Conservation (phyloP, 2,329 filamentous ascomycete genomes). For the Akanthomyces muscarius region DNA sequence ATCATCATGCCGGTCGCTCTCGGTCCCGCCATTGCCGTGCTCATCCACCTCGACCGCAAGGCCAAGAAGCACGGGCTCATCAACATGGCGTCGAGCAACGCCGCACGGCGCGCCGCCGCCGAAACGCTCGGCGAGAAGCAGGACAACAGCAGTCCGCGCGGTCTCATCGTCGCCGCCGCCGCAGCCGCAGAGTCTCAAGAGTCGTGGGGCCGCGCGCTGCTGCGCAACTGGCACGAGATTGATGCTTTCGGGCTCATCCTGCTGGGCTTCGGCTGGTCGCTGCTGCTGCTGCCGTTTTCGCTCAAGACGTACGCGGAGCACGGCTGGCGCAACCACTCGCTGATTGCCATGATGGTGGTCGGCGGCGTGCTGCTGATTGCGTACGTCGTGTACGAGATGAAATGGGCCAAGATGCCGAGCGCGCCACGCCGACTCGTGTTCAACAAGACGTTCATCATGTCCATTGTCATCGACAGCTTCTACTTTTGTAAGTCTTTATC, state of each 20-base stretch:
- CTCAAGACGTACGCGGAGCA: constrained; percentile 41
- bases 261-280: constrained; percentile 50
- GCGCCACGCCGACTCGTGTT: constrained; percentile 26
- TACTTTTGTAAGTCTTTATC: constrained; percentile 23
- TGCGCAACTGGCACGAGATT: constrained; percentile 47
- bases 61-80: constrained; percentile 50
- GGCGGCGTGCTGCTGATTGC: constrained; percentile 33
- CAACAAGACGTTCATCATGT: constrained; percentile 31
- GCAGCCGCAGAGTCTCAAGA: constrained; percentile 19
- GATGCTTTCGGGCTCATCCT: constrained; percentile 56
- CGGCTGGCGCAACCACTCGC: constrained; percentile 38
- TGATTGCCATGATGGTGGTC: constrained; percentile 41
- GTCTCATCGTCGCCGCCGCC: constrained; percentile 20
- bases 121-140: constrained; percentile 21
- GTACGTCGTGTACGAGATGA: constrained; percentile 35
- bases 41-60: constrained; percentile 55
- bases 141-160: constrained; percentile 20
- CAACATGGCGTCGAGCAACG: constrained; percentile 35
- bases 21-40: constrained; percentile 51
- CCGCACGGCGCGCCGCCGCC: constrained; percentile 19
- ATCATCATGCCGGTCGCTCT: constrained; percentile 57
- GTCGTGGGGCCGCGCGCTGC: constrained; percentile 24
- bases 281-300: constrained; percentile 62
- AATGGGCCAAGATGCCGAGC: constrained; percentile 26
- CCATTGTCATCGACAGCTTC: constrained; percentile 29